Percentiles rank a stretch among this genome's conserved stretches.
Evolutionary conservation across 2,329 filamentous ascomycete species (phyloP).

Genomic region (Onygenales sp.): DNA sequence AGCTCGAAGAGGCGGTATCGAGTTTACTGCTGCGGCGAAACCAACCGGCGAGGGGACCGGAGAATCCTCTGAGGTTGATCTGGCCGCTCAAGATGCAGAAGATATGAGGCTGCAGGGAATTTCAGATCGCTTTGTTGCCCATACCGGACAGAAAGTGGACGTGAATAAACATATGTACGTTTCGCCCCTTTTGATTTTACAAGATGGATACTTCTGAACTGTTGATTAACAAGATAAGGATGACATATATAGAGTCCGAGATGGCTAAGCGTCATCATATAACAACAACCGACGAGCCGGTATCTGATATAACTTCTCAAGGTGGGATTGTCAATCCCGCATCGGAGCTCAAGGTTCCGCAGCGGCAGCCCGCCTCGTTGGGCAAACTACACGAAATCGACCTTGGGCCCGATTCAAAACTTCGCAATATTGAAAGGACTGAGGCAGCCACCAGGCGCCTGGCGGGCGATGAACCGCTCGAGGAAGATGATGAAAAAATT

Average conservation of each 20-base stretch:
- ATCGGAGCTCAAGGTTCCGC: constrained; percentile 18
- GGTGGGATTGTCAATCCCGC: constrained; percentile 9
- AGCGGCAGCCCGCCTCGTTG: constrained; percentile 41
- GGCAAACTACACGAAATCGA: constrained; percentile 51
- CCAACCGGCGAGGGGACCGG: constrained; percentile 7
- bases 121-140: constrained; percentile 46
- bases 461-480: constrained; percentile 19
- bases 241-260: constrained; percentile 58
- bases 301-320: neutral
- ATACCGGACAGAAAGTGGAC: constrained; percentile 50
- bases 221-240: constrained; percentile 54
- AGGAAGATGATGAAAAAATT: constrained; percentile 18
- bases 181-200: constrained; percentile 4
- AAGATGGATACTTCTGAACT: constrained; percentile 2
- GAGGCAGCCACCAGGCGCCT: constrained; percentile 36
- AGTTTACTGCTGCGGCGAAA: constrained; percentile 31
- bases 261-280: constrained; percentile 42
- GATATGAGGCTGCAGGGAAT: constrained; percentile 31
- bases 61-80: constrained; percentile 16
- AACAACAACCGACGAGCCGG: neutral
- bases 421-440: constrained; percentile 35
- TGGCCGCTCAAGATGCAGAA: constrained; percentile 23
- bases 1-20: constrained; percentile 35
- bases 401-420: constrained; percentile 38
- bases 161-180: constrained; percentile 57